These are phyloP conservation scores for Taphrina flavorubra DNA, from an alignment of 1,139 yeast genomes.

Conservation along the genomic window DNA sequence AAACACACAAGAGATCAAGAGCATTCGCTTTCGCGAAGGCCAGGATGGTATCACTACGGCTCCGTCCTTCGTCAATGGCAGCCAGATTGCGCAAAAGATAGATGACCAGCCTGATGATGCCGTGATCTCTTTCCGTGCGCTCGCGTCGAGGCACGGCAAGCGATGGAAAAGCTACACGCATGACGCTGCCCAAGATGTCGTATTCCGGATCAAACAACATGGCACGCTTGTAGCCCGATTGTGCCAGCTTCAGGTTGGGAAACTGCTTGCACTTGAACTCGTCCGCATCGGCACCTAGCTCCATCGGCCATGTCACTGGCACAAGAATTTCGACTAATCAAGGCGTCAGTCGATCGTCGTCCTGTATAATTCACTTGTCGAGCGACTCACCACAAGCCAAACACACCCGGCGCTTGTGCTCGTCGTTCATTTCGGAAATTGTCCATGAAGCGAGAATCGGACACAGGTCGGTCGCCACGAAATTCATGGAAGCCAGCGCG, in stretches of 20 bases:
- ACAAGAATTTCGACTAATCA: conserved; percentile 74
- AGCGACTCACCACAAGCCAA: conserved; percentile 46
- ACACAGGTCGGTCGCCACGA: conserved; percentile 73
- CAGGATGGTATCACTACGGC: conserved; percentile 62
- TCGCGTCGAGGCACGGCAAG: conserved; percentile 60
- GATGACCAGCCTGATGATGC: conserved; percentile 72
- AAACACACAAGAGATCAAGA: conserved; percentile 68
- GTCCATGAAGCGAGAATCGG: conserved; percentile 84
- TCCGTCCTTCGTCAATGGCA: conserved; percentile 79
- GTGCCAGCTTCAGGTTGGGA: conserved; percentile 68
- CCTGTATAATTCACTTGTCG: no score
- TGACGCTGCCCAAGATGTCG: conserved; percentile 68
- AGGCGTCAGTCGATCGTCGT: no score
- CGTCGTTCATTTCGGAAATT: conserved; percentile 49
- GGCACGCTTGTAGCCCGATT: conserved; percentile 71
- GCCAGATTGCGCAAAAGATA: conserved; percentile 76
- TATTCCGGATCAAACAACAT: conserved; percentile 67
- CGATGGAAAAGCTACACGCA: conserved; percentile 72
- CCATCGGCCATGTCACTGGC: conserved; percentile 84
- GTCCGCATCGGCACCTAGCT: conserved; percentile 60
- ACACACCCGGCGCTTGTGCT: conserved; percentile 43
- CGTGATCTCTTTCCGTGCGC: conserved; percentile 73
- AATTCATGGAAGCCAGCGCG: conserved; percentile 81
- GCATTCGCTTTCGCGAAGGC: conserved; percentile 73
- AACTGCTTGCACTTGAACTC: conserved; percentile 61